phyloP scores from a whole-genome alignment of 73 alveolate species.

The Tetrahymena borealis region DNA sequence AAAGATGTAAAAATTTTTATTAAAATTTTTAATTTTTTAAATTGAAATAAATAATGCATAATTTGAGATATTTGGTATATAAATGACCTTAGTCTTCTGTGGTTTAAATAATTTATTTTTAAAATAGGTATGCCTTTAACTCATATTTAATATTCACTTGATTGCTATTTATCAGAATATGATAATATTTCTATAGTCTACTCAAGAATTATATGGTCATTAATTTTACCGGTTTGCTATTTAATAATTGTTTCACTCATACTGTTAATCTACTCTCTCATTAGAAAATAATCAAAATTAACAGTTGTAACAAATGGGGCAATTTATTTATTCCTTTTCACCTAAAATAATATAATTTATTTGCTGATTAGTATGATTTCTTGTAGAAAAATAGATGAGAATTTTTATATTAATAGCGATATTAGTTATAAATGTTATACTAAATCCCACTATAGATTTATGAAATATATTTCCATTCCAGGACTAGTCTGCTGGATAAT shows the following conservation, averaged over 20 bases:
- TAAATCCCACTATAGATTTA: not conserved
- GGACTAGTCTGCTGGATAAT: not conserved
- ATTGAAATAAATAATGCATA: no score
- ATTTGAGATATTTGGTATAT: not conserved
- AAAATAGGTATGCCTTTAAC: slow-evolving; percentile 9
- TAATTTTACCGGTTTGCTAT: slow-evolving; percentile 20
- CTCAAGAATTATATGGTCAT: slow-evolving; percentile 19
- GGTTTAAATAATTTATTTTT: not conserved
- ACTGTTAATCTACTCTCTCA: not conserved
- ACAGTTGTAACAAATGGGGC: not conserved
- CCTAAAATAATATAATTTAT: not conserved
- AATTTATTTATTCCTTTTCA: not conserved
- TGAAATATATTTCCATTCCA: slow-evolving; percentile 5
- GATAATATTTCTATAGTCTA: slow-evolving; percentile 2
- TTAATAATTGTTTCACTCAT: not conserved
- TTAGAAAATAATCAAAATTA: not conserved
- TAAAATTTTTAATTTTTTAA: no score
- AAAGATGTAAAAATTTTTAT: no score
- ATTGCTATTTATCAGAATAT: not conserved
- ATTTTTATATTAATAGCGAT: slow-evolving; percentile 10
- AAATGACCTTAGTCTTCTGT: not conserved
- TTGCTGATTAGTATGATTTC: not conserved
- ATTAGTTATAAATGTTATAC: slow-evolving; percentile 6
- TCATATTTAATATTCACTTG: slow-evolving; percentile 8
- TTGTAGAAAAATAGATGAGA: slow-evolving; percentile 5